Conservation (phyloP, 106 monocot genomes). For the Chionographis japonica region DNA sequence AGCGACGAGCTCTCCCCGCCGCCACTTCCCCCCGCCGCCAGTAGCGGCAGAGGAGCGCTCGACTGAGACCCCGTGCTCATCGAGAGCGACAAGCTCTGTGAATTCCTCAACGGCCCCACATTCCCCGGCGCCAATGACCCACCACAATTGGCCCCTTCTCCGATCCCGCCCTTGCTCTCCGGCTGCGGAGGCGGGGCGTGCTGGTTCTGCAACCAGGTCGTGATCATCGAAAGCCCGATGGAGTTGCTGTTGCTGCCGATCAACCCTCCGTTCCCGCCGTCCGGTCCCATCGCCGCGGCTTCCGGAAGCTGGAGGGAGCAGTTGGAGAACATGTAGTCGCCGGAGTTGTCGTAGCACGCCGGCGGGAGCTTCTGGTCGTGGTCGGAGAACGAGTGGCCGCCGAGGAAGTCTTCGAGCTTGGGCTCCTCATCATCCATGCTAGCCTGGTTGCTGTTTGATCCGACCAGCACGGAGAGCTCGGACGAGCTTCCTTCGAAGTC, state of each 20-base stretch:
- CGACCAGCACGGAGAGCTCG: constrained; percentile 73
- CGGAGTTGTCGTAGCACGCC: constrained; percentile 14
- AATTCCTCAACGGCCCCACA: not conserved
- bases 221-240: constrained; percentile 87
- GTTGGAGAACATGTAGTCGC: constrained; percentile 47
- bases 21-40: constrained; percentile 6
- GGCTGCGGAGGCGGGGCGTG: constrained; percentile 29
- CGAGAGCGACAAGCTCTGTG: constrained; percentile 64
- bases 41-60: constrained; percentile 44
- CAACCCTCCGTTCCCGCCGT: not conserved
- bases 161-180: not conserved
- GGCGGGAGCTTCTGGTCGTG: constrained; percentile 8
- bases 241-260: constrained; percentile 16
- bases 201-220: constrained; percentile 74
- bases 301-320: constrained; percentile 26
- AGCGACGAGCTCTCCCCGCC: constrained; percentile 39
- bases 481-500: constrained; percentile 51
- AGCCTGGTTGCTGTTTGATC: constrained; percentile 42
- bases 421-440: constrained; percentile 46
- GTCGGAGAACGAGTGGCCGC: constrained; percentile 33
- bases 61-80: constrained; percentile 72
- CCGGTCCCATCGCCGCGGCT: not conserved
- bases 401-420: constrained; percentile 76
- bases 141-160: not conserved
- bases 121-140: constrained; percentile 4